Evolutionary conservation across 2,329 filamentous ascomycete genomes (phyloP), one percentile per base, ranked within the genome.

Genomic region (Xylaria hypoxylon): DNA sequence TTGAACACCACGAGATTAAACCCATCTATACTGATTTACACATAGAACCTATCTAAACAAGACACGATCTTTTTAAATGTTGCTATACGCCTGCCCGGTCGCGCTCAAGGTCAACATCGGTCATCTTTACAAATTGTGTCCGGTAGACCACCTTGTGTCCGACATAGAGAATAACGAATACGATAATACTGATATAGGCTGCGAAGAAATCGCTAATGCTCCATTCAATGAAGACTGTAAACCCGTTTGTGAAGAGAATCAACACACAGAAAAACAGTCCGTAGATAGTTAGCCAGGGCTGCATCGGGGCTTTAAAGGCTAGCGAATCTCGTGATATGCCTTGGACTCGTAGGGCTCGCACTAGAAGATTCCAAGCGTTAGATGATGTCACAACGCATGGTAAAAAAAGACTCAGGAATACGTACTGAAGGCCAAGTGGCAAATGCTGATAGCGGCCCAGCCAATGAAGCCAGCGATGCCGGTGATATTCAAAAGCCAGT

Each of bases 401-500:
- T 40, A 17, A 38, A 28, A 15, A 42, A 33, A 24, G 8, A 6
- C 6, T 28, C 35, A 11, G 31, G 17, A 24, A 40, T 10, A 42
- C 51, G 22, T 55, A 55, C 51, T 87, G 79, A 92, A 92, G 10
- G 84, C 84, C 62, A 92, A 79, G 77, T 92, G 89, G 74, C 87
- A 90, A 55, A 84, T 72, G 75, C 82, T 86, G 77, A 92, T 91
- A 74, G 87, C 87, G 6, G 86, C 83, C 90, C 91, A 93, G 42
- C 85, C 87, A 71, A 92, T 90, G 76, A 92, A 89, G 5, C 89
- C 90, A 3, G 88, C 89, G 6, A 90, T 88, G 58, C 88, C 86
- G 15, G 85, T 89, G 70, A 93, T 88, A 79, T 91, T 91, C 72
- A 92, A 83, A 50, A 93, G 82, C 90, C 90, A 93, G 81, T 86